phyloP scores from a whole-genome alignment of 1,284 basidiomycete genomes.

The Sanghuangporus baumii region DNA sequence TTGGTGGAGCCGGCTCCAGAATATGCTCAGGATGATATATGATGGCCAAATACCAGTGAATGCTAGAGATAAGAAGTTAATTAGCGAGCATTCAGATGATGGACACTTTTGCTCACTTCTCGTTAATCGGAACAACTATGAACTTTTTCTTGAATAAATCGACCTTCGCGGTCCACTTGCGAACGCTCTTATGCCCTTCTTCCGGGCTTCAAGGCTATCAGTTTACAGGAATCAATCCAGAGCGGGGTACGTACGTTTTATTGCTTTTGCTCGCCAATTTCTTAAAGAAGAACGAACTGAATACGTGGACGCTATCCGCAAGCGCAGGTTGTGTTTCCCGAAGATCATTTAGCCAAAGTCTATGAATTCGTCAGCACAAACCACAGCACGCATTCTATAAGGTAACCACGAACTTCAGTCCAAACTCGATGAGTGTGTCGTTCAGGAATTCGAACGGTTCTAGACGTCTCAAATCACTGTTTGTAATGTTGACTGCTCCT shows the following conservation, averaged over 20 bases:
- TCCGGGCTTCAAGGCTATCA: constrained; percentile 35
- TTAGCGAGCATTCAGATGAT: not conserved
- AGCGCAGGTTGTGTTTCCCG: constrained; percentile 50
- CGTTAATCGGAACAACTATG: constrained; percentile 94
- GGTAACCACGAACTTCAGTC: constrained; percentile 64
- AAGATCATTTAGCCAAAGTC: constrained; percentile 62
- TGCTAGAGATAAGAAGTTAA: constrained; percentile 35
- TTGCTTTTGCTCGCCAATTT: constrained; percentile 60
- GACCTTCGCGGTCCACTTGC: constrained; percentile 89
- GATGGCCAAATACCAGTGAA: constrained; percentile 97
- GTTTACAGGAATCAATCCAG: not conserved
- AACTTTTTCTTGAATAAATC: constrained; percentile 90
- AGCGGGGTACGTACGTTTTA: constrained; percentile 46
- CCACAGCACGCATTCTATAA: not conserved
- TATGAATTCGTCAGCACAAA: constrained; percentile 27
- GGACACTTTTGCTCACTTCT: constrained; percentile 57
- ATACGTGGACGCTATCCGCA: constrained; percentile 78
- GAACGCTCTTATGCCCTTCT: constrained; percentile 78
- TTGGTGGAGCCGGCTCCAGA: constrained; percentile 39
- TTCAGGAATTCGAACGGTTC: constrained; percentile 83
- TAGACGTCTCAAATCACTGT: constrained; percentile 71
- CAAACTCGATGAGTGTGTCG: constrained; percentile 95
- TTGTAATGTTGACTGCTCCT: constrained; percentile 73
- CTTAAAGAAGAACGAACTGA: constrained; percentile 98
- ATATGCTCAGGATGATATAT: constrained; percentile 79